These are phyloP conservation scores for Strobilomyces dryophilus DNA, from an alignment of 768 basidiomycete species.

Conservation along the genomic window DNA sequence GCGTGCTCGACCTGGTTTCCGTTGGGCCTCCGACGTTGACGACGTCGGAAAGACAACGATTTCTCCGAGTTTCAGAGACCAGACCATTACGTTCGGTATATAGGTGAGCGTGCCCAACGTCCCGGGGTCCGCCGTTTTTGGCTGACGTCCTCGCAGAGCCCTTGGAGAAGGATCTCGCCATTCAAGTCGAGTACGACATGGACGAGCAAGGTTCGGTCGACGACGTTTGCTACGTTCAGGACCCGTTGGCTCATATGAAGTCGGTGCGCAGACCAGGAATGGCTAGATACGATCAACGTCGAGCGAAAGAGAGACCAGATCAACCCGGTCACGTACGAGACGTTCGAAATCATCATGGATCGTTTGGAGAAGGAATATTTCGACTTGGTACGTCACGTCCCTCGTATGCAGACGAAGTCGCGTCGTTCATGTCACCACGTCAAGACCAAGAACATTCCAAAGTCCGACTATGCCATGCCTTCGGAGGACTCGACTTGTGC, in stretches of 20 bases:
- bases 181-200: constrained; percentile 99
- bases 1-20: constrained; percentile 27
- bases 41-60: constrained; percentile 50
- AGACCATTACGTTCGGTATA: constrained; percentile 87
- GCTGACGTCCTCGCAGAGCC: constrained; percentile 54
- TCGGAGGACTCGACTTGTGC: constrained; percentile 96
- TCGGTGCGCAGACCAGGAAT: constrained; percentile 71
- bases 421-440: constrained; percentile 1
- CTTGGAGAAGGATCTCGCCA: constrained; percentile 84
- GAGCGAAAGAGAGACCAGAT: constrained; percentile 77
- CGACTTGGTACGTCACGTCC: constrained; percentile 61
- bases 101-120: constrained; percentile 49
- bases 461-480: constrained; percentile 80
- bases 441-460: constrained; percentile 91
- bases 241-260: constrained; percentile 3
- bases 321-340: constrained; percentile 72
- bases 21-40: constrained; percentile 1
- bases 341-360: constrained; percentile 97
- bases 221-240: background rate
- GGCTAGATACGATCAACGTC: constrained; percentile 82
- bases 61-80: constrained; percentile 70
- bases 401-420: background rate
- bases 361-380: constrained; percentile 99
- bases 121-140: background rate
- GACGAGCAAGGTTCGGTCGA: constrained; percentile 83